Base-by-base conservation (phyloP, 2,329 filamentous ascomycete species). In the Fusarium sp. region DNA sequence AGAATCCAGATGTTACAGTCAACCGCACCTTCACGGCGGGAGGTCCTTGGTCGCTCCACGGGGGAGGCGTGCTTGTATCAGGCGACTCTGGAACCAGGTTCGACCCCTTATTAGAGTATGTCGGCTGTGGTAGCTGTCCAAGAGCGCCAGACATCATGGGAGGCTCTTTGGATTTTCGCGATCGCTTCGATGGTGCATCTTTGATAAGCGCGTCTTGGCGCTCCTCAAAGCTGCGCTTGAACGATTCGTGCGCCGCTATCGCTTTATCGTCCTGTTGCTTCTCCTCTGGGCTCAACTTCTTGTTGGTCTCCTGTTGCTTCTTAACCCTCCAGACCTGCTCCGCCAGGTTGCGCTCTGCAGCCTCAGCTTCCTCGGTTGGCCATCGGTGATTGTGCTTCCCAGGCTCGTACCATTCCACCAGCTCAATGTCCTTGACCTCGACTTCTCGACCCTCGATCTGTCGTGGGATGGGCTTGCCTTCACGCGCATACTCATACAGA, bases 1-100 rank as follows among this genome's bases (percentile, higher is more conserved):
- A 99, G 86, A 98, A 99, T 44, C 96, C 96, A 1, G 95, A 97
- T 5, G 95, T 95, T 58, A 98, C 96, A 2, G 94, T 97, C 90
- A 99, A 94, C 65, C 93, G 91, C 68, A 99, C 90, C 79, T 90
- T 92, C 55, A 90, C 93, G 2, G 96, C 96, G 3, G 96, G 90
- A 3, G 94, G 91, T 0, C 88, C 90, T 78, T 91, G 85, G 80
- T 86, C 89, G 44, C 84, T 85, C 89, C 89, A 90, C 0, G 89
- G 88, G 12, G 87, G 85, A 11, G 88, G 87, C 2, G 86, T 84
- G 78, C 85, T 81, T 33, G 85, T 79, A 49, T 83, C 83, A 0
- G 86, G 84, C 3, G 85, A 78, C 10, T 86, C 82, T 15, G 88
- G 87, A 18, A 90, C 84, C 39, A 90, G 83, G 72, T 90, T 87